Base-by-base conservation (phyloP, 2,329 filamentous ascomycete genomes). In the Cercospora sojina region DNA sequence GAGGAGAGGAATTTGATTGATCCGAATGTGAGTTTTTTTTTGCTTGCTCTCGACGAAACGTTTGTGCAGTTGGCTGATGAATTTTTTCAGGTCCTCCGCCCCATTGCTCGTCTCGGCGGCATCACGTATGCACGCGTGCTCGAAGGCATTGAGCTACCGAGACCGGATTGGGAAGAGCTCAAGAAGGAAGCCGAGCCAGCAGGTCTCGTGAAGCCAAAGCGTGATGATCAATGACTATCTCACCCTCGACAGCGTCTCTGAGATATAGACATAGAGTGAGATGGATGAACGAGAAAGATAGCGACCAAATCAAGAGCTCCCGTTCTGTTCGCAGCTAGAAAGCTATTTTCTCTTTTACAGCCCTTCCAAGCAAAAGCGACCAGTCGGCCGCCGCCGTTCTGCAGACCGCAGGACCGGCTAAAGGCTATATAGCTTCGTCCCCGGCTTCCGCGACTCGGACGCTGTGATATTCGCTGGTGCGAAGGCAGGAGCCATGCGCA, bases 31-130 rank as follows among this genome's bases (percentile, higher is more conserved):
- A 80, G 85, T 41, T 38, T 13, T 8, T 20, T 13, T 10, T 5
- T 25, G 47, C 47, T 51, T 12, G 13, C 20, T 43, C n/a, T 18
- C 8, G 5, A 5, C 13, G 25, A 51, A 3, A 8, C 18, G 5
- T 12, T 20, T 47, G 43, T 20, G 18, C 13, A 12, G 2, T 25
- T n/a, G 8, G 35, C 67, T 73, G 62, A 69, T 59, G 13, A 23
- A 31, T 1, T 12, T 12, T 25, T 20, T 16, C 62, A 89, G 80
- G 84, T 96, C 8, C 80, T 97, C 64, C 87, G 87, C 68, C 92
- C 94, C 0, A 84, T 97, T 16, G 87, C 87, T 70, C 86, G 94
- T 41, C 74, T 97, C 25, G 94, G 94, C 27, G 94, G 94, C 1
- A 96, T 97, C 73, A 90, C 90, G 0, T 98, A 97, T 77, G 90